Base-by-base conservation (phyloP, 2,329 filamentous ascomycete genomes). In the Hysterium pulicare region DNA sequence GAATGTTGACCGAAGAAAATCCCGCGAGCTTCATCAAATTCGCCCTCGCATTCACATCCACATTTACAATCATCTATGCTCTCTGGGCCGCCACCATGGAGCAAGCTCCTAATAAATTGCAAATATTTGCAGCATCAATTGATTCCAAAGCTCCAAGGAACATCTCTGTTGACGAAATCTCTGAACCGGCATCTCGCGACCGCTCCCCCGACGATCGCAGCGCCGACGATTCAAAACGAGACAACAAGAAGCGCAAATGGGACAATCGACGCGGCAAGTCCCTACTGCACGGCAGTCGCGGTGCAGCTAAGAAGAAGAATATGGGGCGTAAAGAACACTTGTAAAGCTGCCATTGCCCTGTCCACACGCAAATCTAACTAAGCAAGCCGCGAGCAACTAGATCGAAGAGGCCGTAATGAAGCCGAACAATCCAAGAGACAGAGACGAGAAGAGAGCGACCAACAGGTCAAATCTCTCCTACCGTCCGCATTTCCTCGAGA, bases 401-500 rank as follows among this genome's bases (percentile, higher is more conserved):
- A 75, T 58, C 66, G 71, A 46, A 70, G 71, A 41, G 59, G 67
- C 44, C 64, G 70, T 53, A 70, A 73, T 44, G 67, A 67, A 45
- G 59, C 57, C 28, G 62, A 69, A 48, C 59, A 70, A 53, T 50
- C 57, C 33, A 61, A 68, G 55, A 49, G 67, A 58, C 64, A 68
- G 55, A 50, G 66, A 52, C 50, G 57, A 38, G 55, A 61, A 45
- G 55, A 66, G 41, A 55, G 67, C 50, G 63, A 67, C 47, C 54
- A 61, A 34, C 54, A 56, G 16, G 54, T 54, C 28, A 42, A 48
- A 17, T 68, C 71, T 3, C 78, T 81, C 46, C 81, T 83, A 49
- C 75, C 76, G 5, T 72, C 74, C 4, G 69, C 77, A 32, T 86
- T 84, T 57, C 73, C 80, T 41, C 79, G 87, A 55, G 89, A 93